A percentile compares a stretch with the other conserved stretches of the same genome.
Evolutionary conservation across 257 asterid genomes (phyloP).

Genomic region (Solanum piurae): DNA sequence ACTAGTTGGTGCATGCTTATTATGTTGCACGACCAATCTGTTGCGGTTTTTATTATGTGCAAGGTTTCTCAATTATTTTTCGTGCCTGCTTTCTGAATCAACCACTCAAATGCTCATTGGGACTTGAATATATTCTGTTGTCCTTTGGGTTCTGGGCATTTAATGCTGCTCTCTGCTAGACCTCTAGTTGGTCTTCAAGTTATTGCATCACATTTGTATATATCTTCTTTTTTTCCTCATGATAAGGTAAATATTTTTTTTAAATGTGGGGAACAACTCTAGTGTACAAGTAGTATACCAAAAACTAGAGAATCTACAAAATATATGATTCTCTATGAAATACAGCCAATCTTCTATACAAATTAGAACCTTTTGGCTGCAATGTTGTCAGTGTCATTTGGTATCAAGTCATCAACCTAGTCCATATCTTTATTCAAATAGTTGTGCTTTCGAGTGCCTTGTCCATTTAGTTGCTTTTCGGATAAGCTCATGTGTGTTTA

Average conservation of each 20-base stretch:
- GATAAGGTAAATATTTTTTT: neutral
- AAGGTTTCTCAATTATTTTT: neutral
- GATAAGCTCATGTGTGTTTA: neutral
- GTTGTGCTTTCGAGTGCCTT: neutral
- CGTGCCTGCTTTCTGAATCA: neutral
- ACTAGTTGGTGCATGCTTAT: neutral
- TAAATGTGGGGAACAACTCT: neutral
- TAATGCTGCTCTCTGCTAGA: neutral
- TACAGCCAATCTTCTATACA: neutral
- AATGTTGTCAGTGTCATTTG: neutral
- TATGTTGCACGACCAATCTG: neutral
- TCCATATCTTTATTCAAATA: neutral
- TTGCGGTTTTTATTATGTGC: neutral
- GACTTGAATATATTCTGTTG: neutral
- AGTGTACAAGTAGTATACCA: neutral
- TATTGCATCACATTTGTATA: neutral
- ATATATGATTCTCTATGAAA: neutral
- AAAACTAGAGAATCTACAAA: neutral
- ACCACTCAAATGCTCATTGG: neutral
- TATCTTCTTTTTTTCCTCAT: neutral
- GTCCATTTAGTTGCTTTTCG: neutral
- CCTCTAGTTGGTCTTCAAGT: neutral
- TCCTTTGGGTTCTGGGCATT: neutral
- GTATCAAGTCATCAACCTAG: neutral
- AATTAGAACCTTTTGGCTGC: neutral